Base-by-base conservation (phyloP, 495 filamentous ascomycete genomes). In the Penicillium bovifimosum region DNA sequence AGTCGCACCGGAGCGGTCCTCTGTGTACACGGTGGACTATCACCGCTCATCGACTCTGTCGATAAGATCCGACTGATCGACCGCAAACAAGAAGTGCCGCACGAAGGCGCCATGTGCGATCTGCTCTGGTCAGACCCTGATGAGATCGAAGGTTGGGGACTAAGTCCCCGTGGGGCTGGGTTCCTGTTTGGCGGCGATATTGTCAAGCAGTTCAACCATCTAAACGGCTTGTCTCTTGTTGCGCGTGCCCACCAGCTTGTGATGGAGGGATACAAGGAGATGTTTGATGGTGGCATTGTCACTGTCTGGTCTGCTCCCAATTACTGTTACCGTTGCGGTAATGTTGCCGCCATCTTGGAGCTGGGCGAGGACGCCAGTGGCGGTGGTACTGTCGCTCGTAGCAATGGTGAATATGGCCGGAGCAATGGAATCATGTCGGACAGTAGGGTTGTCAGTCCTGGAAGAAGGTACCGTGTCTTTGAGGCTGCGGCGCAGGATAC, bases 231-330 rank as follows among this genome's bases (percentile, higher is more conserved):
- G 8, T 88, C 84, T 4, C 76, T 98, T 35, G 91, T 98, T 42
- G 93, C 93, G 42, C 83, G 93, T 49, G 93, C 93, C 14, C 93
- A 98, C 65, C 93, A 98, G 70, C 82, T 98, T 20, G 93, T 98
- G 31, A 98, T 97, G 93, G 93, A 98, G 67, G 93, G 93, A 8
- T 97, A 96, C 70, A 97, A 97, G 69, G 93, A 96, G 73, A 96
- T 96, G 92, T 96, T 96, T 59, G 92, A 97, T 58, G 82, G 80
- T 13, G 87, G 81, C 18, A 96, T 98, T 51, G 93, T 98, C 5
- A 98, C 93, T 0, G 92, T 98, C 41, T 96, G 93, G 93, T 89
- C 84, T 8, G 93, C 93, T 41, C 93, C 93, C 2, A 98, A 98
- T 66, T 98, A 98, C 69, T 98, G 93, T 72, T 98, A 98, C 72